Evolutionary conservation across 1,284 basidiomycete genomes (phyloP), one percentile per base, ranked within the genome.

Genomic region (Microbotryomycetes sp.): DNA sequence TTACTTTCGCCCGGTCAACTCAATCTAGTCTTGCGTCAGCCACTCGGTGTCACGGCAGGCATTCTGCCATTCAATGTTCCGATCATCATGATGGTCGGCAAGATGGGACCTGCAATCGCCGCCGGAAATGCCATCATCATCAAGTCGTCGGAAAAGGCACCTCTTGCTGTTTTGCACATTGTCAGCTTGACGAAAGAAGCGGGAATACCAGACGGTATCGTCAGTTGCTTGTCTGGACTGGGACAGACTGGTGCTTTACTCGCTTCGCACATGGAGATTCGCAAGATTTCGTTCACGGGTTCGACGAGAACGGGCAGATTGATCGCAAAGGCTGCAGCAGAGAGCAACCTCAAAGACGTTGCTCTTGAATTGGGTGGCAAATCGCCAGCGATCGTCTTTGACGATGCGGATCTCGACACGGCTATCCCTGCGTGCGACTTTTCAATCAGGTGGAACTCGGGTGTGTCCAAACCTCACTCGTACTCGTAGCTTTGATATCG

Each of bases 341-440:
- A 13, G 28, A 30, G 26, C 16, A 67, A 67, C 30, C 67, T 77
- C 50, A 76, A 76, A 69, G 73, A 73, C 59, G 68, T 76, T 26
- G 69, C 70, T 11, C 73, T 76, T 58, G 75, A 78, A 60, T 67
- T 77, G 0, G 76, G 76, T 23, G 76, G 76, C 29, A 78, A 78
- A 62, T 71, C 71, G 29, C 72, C 73, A 49, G 70, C 69, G 46
- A 69, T 78, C 59, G 67, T 77, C 48, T 75, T 77, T 69, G 64
- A 73, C 56, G 72, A 77, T 59, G 75, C 76, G 51, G 70, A 76
- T 60, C 58, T 76, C 21, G 72, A 74, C 16, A 66, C 73, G 51
- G 73, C 75, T 16, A 71, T 67, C 11, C 13, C 64, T 72, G 24
- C 52, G 4, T 61, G 54, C 45, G 29, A 52, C 16, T 48, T 56